These are phyloP conservation scores for Lipomyces orientalis DNA, from an alignment of 805 yeast genomes.

Conservation along the genomic window DNA sequence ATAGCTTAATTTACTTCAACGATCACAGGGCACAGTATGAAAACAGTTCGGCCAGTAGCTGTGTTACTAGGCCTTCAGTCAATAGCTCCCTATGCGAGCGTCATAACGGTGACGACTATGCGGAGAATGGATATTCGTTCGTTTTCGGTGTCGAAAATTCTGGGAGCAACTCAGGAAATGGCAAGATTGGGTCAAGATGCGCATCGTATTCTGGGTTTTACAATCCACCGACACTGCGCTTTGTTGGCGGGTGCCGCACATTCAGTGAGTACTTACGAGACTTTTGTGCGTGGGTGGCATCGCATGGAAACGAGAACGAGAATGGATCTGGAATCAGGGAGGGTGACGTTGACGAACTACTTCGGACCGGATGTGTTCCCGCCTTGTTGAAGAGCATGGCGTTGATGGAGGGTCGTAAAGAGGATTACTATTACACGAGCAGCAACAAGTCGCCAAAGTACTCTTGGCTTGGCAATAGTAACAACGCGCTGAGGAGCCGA, in stretches of 20 bases:
- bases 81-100: background rate
- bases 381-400: slow-evolving; percentile 21
- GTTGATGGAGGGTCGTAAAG: slow-evolving; percentile 13
- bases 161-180: background rate
- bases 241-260: slow-evolving; percentile 24
- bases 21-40: background rate
- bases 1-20: background rate
- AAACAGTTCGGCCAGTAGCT: background rate
- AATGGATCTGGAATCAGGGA: background rate
- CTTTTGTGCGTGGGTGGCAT: slow-evolving; percentile 2
- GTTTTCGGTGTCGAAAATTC: background rate
- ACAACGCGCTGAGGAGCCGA: background rate
- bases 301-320: background rate
- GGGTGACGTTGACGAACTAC: slow-evolving; percentile 16
- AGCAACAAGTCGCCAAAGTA: background rate
- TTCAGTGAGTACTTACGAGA: slow-evolving; percentile 27
- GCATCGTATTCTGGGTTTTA: slow-evolving; percentile 21
- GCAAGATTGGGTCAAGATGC: background rate
- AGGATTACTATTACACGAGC: slow-evolving; percentile 6
- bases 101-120: background rate
- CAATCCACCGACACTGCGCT: slow-evolving; percentile 23
- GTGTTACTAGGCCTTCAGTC: background rate
- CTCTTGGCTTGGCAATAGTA: slow-evolving; percentile 5
- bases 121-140: background rate
- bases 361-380: slow-evolving; percentile 14